Conservation (phyloP, 139 green algal genomes). For the Zygnema cylindricum region DNA sequence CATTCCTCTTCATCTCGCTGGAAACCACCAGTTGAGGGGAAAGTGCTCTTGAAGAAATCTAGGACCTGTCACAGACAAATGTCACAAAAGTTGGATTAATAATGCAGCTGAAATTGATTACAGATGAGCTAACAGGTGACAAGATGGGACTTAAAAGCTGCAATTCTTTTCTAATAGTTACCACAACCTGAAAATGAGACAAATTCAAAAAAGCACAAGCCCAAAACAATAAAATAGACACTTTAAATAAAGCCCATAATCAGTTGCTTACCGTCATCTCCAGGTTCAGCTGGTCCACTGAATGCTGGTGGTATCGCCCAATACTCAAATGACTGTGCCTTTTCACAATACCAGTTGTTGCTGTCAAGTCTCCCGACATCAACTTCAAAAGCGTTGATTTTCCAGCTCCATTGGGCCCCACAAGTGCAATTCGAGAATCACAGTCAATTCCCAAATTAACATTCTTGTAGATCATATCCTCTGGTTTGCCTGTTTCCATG, state of each 20-base stretch:
- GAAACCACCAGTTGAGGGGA: not conserved
- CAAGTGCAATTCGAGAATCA: constrained; percentile 91
- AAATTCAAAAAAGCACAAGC: constrained; percentile 69
- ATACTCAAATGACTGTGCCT: constrained; percentile 94
- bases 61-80: not conserved
- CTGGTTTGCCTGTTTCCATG: constrained; percentile 32
- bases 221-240: too few species aligned
- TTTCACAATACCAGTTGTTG: constrained; percentile 89
- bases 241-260: too few species aligned
- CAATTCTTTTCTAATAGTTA: not conserved
- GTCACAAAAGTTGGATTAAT: too few species aligned
- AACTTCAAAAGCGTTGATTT: constrained; percentile 98
- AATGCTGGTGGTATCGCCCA: constrained; percentile 80
- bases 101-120: too few species aligned
- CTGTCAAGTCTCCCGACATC: constrained; percentile 90
- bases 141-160: not conserved
- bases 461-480: constrained; percentile 76
- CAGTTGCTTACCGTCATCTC: not conserved
- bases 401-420: constrained; percentile 88
- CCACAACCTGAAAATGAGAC: constrained; percentile 64
- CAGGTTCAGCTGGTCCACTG: not conserved
- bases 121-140: too few species aligned
- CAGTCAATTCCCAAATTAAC: constrained; percentile 94
- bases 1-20: not conserved
- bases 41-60: not conserved